A percentile compares a stretch with the other conserved stretches of the same genome.
These are phyloP conservation scores for Isabelozyma pseudorhagii DNA, from an alignment of 805 yeast genomes.

Conservation along the genomic window DNA sequence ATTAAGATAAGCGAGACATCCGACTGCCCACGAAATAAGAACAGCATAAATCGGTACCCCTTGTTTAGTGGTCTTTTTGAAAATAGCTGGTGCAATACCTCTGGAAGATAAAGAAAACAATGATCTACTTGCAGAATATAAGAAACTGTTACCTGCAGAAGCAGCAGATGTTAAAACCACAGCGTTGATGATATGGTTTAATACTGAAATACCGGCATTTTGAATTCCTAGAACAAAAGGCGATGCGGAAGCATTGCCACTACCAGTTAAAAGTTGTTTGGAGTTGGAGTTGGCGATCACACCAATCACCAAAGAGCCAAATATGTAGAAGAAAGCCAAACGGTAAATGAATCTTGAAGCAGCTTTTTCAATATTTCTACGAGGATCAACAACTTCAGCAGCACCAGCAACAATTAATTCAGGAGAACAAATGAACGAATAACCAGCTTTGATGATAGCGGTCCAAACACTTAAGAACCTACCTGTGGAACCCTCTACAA, in stretches of 20 bases:
- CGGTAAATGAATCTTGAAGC: slow-evolving; percentile 25
- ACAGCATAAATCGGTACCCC: slow-evolving; percentile 44
- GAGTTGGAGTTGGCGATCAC: slow-evolving; percentile 31
- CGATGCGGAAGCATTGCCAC: slow-evolving; percentile 53
- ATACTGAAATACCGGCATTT: slow-evolving; percentile 55
- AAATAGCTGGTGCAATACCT: slow-evolving; percentile 38
- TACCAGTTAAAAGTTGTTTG: slow-evolving; percentile 18
- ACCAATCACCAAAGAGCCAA: slow-evolving; percentile 33
- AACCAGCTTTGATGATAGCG: slow-evolving; percentile 58
- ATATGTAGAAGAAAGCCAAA: slow-evolving; percentile 24
- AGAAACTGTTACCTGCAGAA: slow-evolving; percentile 42
- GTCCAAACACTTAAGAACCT: slow-evolving; percentile 60
- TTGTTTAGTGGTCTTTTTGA: slow-evolving; percentile 31
- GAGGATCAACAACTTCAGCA: slow-evolving; percentile 58
- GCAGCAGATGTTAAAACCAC: slow-evolving; percentile 59
- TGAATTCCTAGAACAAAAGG: slow-evolving; percentile 66
- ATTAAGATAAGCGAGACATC: slow-evolving; percentile 52
- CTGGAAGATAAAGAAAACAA: slow-evolving; percentile 37
- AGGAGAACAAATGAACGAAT: slow-evolving; percentile 56
- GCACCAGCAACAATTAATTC: slow-evolving; percentile 41
- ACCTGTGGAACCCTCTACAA: slow-evolving; percentile 52
- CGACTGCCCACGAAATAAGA: slow-evolving; percentile 28
- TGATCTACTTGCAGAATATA: slow-evolving; percentile 41
- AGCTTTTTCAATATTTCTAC: slow-evolving; percentile 52
- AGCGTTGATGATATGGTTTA: slow-evolving; percentile 62